Evolutionary conservation across 2,329 filamentous ascomycete species (phyloP).

Genomic region (Neofusicoccum laricinum): DNA sequence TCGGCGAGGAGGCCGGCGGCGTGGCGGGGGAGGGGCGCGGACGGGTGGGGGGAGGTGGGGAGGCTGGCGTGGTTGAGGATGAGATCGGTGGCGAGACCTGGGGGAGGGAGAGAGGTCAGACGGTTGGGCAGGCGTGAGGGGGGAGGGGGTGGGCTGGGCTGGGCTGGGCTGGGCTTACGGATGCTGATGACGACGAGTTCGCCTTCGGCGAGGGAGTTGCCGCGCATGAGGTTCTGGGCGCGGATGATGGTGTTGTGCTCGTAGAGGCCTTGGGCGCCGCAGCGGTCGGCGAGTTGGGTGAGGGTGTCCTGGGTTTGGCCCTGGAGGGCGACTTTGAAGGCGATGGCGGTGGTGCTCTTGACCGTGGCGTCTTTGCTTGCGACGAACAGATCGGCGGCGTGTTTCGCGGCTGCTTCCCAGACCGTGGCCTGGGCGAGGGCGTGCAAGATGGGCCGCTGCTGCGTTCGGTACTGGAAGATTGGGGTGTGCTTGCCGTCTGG

Average conservation of each 20-base stretch:
- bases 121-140: background rate
- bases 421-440: background rate
- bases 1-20: background rate
- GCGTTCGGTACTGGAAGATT: background rate
- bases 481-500: background rate
- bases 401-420: background rate
- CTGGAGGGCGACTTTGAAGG: background rate
- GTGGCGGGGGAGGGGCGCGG: background rate
- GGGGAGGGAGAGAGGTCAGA: background rate
- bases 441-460: background rate
- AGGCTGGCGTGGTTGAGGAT: background rate
- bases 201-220: constrained; percentile 3
- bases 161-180: too few relatives aligned
- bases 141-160: background rate
- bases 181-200: background rate
- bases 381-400: background rate
- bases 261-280: constrained; percentile 3
- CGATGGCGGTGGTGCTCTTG: background rate
- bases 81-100: background rate
- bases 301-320: background rate
- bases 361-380: background rate
- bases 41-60: background rate
- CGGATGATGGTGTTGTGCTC: background rate
- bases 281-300: background rate
- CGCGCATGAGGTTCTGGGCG: constrained; percentile 1